These are phyloP conservation scores for Ceratocystis lukuohia DNA, from an alignment of 2,329 filamentous ascomycete species.

Conservation along the genomic window DNA sequence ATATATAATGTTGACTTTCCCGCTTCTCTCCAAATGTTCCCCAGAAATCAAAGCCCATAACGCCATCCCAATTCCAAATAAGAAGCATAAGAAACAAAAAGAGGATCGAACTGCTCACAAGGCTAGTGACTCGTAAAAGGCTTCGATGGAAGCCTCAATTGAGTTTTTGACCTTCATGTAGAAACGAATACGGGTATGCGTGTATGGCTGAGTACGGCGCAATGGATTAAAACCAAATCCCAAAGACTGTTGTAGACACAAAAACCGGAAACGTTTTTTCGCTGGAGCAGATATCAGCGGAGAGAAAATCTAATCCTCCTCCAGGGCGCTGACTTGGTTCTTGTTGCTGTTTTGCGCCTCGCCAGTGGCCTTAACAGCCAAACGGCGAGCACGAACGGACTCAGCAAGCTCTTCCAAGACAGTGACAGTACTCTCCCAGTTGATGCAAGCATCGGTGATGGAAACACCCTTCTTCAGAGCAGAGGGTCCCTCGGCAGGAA, in stretches of 20 bases:
- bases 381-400: slow-evolving; percentile 64
- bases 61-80: slow-evolving; percentile 7
- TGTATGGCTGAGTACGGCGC: not conserved
- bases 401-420: slow-evolving; percentile 75
- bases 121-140: not conserved
- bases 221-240: slow-evolving; percentile 1
- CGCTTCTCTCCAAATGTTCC: slow-evolving; percentile 3
- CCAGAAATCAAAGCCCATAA: slow-evolving; percentile 11
- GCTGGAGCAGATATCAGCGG: not conserved
- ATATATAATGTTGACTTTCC: slow-evolving; percentile 5
- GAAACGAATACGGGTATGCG: not conserved
- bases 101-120: not conserved
- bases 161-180: not conserved
- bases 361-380: slow-evolving; percentile 29
- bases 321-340: slow-evolving; percentile 34
- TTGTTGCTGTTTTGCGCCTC: slow-evolving; percentile 24
- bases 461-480: slow-evolving; percentile 78
- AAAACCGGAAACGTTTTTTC: not conserved
- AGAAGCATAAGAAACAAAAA: slow-evolving; percentile 8
- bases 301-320: slow-evolving; percentile 34
- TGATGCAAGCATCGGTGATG: slow-evolving; percentile 92
- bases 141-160: not conserved
- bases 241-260: no score
- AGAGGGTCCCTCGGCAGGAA: slow-evolving; percentile 65
- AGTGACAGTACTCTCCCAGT: slow-evolving; percentile 73